Evolutionary conservation across 2,329 filamentous ascomycete genomes (phyloP).

Genomic region (Microcyclosporella mali): DNA sequence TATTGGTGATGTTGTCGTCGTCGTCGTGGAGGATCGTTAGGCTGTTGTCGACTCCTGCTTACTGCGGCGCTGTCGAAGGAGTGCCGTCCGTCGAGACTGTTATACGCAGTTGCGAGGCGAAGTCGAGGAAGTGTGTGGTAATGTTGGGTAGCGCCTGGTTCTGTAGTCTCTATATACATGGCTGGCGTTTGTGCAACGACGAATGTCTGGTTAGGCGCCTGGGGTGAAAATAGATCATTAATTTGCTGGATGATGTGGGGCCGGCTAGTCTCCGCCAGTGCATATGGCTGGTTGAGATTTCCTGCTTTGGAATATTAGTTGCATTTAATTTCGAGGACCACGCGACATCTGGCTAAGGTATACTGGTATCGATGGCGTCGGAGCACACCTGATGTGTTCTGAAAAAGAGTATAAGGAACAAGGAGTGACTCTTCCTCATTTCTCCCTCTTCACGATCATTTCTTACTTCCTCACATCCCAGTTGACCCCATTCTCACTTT

Average conservation of each 20-base stretch:
- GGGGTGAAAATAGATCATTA: conserved; percentile 16
- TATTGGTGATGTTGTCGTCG: conserved; percentile 2
- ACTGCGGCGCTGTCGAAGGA: neutral
- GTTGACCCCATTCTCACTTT: too few species aligned
- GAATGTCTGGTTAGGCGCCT: conserved; percentile 12
- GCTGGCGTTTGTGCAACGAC: conserved; percentile 9
- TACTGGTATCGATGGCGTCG: too few species aligned
- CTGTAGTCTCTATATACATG: conserved; percentile 25
- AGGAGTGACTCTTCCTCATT: too few species aligned
- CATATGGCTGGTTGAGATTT: too few species aligned
- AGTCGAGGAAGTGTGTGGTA: conserved; percentile 1
- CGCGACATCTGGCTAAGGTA: too few species aligned
- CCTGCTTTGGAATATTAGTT: too few species aligned
- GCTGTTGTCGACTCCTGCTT: conserved; percentile 3
- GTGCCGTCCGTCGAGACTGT: neutral
- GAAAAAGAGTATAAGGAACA: too few species aligned
- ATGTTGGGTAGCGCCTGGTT: conserved; percentile 5
- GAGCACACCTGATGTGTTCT: too few species aligned
- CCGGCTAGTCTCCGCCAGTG: too few species aligned
- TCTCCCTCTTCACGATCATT: too few species aligned
- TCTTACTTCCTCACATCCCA: too few species aligned
- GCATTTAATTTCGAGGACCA: too few species aligned
- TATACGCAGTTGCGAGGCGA: neutral
- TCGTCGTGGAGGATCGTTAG: conserved; percentile 6
- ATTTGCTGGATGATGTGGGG: neutral